Base-by-base conservation (phyloP, 495 filamentous ascomycete species). In the Cryomyces antarcticus region DNA sequence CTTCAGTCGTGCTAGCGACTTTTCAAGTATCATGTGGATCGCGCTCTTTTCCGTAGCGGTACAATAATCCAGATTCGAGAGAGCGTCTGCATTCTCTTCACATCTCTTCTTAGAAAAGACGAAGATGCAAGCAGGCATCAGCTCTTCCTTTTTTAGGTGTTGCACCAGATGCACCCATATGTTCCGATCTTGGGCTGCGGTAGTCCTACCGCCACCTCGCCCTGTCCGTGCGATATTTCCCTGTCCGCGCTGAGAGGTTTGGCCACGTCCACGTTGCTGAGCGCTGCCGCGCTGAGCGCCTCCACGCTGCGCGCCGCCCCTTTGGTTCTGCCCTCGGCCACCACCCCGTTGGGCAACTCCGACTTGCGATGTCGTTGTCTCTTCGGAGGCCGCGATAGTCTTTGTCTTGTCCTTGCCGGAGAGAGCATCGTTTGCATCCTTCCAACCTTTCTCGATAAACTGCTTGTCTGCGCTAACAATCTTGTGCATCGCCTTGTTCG, bases 41-140 rank as follows among this genome's bases (percentile, higher is more conserved):
- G 78, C 71, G 55, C 89, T 97, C 72, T 94, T 95, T 62, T 97
- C 92, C 5, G 75, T 70, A 6, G 85, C 82, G 13, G 77, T 93
- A 57, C 77, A 87, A 55, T 87, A 95, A 60, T 97, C 92, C 44
- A 92, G 78, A 51, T 92, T 95, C 46, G 80, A 85, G 17, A 97
- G 67, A 0, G 89, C 86, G 50, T 96, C 84, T 7, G 92, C 89
- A 55, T 96, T 97, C 53, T 94, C 81, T 57, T 96, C 88, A 52
- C 92, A 96, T 42, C 89, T 69, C 58, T 82, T 93, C 66, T 96
- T 97, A 28, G 88, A 95, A 60, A 97, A 97, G 38, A 97, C 89
- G 58, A 97, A 97, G 46, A 96, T 88, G 60, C 88, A 94, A 36
- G 77, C 83, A 0, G 89, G 89, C 7, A 97, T 67, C 4, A 97